These are phyloP conservation scores for Kluyveromyces sp. DNA, from an alignment of 1,139 yeast genomes.

Conservation along the genomic window DNA sequence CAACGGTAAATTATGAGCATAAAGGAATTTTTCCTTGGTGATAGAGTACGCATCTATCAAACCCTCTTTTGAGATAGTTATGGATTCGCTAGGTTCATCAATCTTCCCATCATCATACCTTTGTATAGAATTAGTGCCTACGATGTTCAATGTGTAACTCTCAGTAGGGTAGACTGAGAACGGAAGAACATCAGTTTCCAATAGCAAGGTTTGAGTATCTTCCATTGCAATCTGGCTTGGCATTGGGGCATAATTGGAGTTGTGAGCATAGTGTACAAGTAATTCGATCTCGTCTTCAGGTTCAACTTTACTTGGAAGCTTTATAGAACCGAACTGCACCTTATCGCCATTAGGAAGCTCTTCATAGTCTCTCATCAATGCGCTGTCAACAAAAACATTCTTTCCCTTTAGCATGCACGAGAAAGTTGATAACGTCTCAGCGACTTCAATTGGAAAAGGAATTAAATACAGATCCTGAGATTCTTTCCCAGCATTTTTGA, in stretches of 20 bases:
- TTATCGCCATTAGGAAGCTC: constrained; percentile 23
- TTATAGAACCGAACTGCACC: constrained; percentile 41
- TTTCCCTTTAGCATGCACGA: constrained; percentile 37
- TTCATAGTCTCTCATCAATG: constrained; percentile 32
- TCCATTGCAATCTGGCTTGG: constrained; percentile 58
- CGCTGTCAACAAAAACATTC: constrained; percentile 30
- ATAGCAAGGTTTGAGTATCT: constrained; percentile 55
- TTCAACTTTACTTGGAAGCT: constrained; percentile 59
- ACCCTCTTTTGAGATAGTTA: constrained; percentile 11
- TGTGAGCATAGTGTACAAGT: constrained; percentile 47
- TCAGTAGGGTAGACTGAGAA: constrained; percentile 57
- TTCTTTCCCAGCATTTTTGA: constrained; percentile 50
- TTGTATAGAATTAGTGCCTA: constrained; percentile 36
- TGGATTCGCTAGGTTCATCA: constrained; percentile 7
- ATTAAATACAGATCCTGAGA: constrained; percentile 54
- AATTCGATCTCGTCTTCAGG: constrained; percentile 52
- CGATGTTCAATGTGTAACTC: constrained; percentile 43
- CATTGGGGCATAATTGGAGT: constrained; percentile 46
- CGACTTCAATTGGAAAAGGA: constrained; percentile 41
- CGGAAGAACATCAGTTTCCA: constrained; percentile 51
- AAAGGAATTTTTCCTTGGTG: constrained; percentile 49
- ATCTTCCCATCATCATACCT: constrained; percentile 40
- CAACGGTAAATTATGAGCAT: constrained; percentile 62
- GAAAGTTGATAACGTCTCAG: constrained; percentile 43
- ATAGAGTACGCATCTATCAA: constrained; percentile 41